Evolutionary conservation across 2,329 filamentous ascomycete species (phyloP).

Genomic region (Akanthomyces muscarius): DNA sequence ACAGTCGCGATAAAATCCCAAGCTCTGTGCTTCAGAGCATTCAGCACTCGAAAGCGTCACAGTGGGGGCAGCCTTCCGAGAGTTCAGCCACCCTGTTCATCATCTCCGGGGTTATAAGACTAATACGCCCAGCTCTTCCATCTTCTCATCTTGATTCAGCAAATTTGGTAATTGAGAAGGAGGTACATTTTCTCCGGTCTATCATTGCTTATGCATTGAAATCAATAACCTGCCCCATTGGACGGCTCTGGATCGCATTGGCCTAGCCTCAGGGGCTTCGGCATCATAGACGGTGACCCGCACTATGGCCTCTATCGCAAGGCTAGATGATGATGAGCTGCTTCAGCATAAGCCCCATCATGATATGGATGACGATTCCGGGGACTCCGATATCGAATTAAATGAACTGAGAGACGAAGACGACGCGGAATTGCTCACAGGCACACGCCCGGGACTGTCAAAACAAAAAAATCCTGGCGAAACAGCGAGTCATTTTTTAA

Average conservation of each 20-base stretch:
- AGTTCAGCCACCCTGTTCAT: neutral
- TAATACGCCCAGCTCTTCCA: neutral
- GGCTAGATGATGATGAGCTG: neutral
- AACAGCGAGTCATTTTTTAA: neutral
- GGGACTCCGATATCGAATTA: conserved; percentile 17
- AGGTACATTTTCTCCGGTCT: neutral
- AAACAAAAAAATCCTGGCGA: neutral
- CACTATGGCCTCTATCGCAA: conserved; percentile 6
- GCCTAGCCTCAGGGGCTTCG: neutral
- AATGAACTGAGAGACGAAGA: conserved; percentile 14
- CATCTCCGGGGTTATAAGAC: neutral
- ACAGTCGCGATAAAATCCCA: no score
- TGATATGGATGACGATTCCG: neutral
- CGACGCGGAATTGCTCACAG: conserved; percentile 2
- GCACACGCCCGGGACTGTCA: neutral
- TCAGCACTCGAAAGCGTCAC: neutral
- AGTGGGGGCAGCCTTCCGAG: neutral
- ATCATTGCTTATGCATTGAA: neutral
- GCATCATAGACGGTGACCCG: neutral
- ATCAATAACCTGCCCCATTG: neutral
- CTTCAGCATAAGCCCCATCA: neutral
- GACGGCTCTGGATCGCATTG: neutral
- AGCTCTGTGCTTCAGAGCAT: neutral
- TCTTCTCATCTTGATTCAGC: neutral
- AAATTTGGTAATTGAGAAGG: neutral